phyloP scores from a whole-genome alignment of 2,329 filamentous ascomycete genomes.

The Talaromyces amestolkiae region DNA sequence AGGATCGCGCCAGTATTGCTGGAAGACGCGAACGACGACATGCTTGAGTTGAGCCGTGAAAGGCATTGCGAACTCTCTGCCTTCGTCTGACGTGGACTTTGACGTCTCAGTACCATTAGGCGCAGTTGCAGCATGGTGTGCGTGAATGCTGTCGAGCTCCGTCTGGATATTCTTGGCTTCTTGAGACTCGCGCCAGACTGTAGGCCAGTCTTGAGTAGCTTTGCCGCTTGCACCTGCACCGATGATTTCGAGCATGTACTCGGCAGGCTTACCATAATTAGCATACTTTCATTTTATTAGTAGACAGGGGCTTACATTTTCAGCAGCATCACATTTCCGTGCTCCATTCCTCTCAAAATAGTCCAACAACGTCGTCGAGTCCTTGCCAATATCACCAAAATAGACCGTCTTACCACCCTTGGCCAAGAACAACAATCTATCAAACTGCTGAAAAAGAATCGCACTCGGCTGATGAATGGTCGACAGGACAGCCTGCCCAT shows the following conservation, averaged over 20 bases:
- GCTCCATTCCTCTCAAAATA: conserved; percentile 66
- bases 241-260: conserved; percentile 63
- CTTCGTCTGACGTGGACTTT: conserved; percentile 37
- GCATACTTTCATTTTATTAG: neutral
- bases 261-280: conserved; percentile 54
- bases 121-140: conserved; percentile 47
- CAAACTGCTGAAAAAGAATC: conserved; percentile 82
- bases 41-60: conserved; percentile 66
- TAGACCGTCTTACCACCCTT: conserved; percentile 65
- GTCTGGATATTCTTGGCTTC: conserved; percentile 56
- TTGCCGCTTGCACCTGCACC: conserved; percentile 64
- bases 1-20: conserved; percentile 90
- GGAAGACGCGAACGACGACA: conserved; percentile 75
- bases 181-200: conserved; percentile 58
- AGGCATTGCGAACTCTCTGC: conserved; percentile 74
- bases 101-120: conserved; percentile 51
- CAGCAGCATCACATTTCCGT: conserved; percentile 54
- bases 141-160: conserved; percentile 59
- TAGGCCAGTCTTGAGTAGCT: conserved; percentile 62
- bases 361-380: conserved; percentile 55
- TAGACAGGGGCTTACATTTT: conserved; percentile 49
- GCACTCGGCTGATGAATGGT: conserved; percentile 93
- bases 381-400: conserved; percentile 62
- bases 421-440: conserved; percentile 61
- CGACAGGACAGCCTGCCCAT: conserved; percentile 83